Evolutionary conservation across 306 rosid genomes (phyloP), one percentile per base, ranked within the genome.

Genomic region (Sesbania bispinosa): DNA sequence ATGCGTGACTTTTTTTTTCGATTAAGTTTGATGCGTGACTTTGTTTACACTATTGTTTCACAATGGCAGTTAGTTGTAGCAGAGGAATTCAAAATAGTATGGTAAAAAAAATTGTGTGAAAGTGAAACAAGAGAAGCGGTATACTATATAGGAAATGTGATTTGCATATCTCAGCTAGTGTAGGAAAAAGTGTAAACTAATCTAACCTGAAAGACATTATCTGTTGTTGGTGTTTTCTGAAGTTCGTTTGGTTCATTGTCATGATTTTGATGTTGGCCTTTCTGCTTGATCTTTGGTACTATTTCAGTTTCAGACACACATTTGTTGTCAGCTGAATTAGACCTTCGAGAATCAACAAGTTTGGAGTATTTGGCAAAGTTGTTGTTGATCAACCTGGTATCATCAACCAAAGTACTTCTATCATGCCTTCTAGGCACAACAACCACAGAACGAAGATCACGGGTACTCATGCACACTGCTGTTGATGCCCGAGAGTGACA

Each of bases 401-500:
- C 74, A 53, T 76, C 85, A 23, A 6, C 39, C 1, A 27, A 72
- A 62, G 70, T 41, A 55, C 45, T 75, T 66, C 68, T 67, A 35
- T 77, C 39, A 54, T 62, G 67, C 52, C 69, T 81, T 53, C 81
- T 76, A 8, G 98, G 88, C 26, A 82, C 76, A 3, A 87, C 71
- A 3, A 92, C 65, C 42, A 67, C 83, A 7, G 94, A 80, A 38
- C 84, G 79, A 19, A 81, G 77, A 58, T 89, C 87, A 0, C 82
- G 52, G 1, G 83, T 69, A 51, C 79, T 79, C 86, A 88, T 77
- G 82, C 98, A 92, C 29, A 88, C 90, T 2, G 95, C 89, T 4
- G 96, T 88, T 70, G 98, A 80, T 2, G 88, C 87, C 19, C 69
- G 76, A 43, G 91, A 86, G 10, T 80, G 95, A 77, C 98, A 92